These are phyloP conservation scores for Setaria viridis DNA, from an alignment of 202 grass and related monocot species.

Conservation along the genomic window DNA sequence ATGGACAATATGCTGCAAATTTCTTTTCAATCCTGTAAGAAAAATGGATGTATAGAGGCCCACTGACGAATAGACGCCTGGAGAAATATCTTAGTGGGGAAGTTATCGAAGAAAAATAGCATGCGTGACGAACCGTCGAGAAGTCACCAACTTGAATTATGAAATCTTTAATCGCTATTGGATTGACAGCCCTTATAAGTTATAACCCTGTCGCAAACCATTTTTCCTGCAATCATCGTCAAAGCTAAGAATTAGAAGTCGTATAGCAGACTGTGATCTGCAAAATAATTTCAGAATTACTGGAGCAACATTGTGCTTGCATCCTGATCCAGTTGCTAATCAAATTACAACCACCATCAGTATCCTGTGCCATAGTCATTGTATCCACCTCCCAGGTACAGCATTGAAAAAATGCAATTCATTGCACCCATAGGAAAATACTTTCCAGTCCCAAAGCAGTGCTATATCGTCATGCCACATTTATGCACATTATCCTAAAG, in stretches of 20 bases:
- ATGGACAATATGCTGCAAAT: too few relatives aligned
- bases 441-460: not conserved
- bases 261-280: not conserved
- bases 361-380: not conserved
- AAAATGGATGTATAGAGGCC: too few relatives aligned
- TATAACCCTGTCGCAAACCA: conserved; percentile 70
- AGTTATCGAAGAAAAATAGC: too few relatives aligned
- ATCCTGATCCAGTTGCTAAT: not conserved
- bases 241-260: conserved; percentile 18
- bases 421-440: not conserved
- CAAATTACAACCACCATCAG: conserved; percentile 9
- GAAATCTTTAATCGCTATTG: conserved; percentile 96
- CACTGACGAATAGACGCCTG: too few relatives aligned
- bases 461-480: not conserved
- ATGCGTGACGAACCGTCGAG: too few relatives aligned
- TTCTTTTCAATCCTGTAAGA: too few relatives aligned
- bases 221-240: conserved; percentile 64
- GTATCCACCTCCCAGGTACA: not conserved
- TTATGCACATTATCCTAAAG: not conserved
- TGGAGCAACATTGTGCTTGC: not conserved
- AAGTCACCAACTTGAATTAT: conserved; percentile 92
- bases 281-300: conserved; percentile 16
- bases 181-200: conserved; percentile 64
- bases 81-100: too few relatives aligned
- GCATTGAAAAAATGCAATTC: not conserved